Base-by-base conservation (phyloP, 257 asterid genomes). In the Dorcoceras hygrometricum region DNA sequence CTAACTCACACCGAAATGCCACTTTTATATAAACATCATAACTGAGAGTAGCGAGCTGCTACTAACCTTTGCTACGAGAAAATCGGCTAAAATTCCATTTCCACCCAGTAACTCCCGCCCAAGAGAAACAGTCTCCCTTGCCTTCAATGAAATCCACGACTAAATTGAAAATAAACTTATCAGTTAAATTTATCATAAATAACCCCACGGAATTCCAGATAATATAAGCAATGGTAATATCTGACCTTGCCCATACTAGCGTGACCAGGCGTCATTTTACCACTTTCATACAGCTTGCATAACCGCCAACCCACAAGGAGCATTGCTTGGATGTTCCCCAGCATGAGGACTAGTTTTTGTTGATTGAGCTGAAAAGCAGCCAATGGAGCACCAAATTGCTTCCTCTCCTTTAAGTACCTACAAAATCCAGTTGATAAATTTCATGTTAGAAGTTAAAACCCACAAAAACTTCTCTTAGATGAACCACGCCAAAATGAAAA, bases 361-460 rank as follows among this genome's bases (percentile, higher is more conserved):
- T 94, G 98, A 83, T 81, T 90, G 86, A 94, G 70, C 75, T 90
- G 99, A 80, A 94, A 94, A 72, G 99, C 90, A 14, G 98, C 99
- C 78, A 94, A 73, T 32, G 97, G 96, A 53, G 95, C 95, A 24
- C 98, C 98, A 69, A 94, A 94, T 70, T 94, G 99, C 83, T 94
- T 90, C 79, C 99, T 90, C 87, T 94, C 96, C 77, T 79, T 87
- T 70, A 90, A 74, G 80, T 94, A 94, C 90, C 99, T 94, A 3
- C 31, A 73, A 68, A 54, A 75, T 62, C 34, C 34, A 69, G 12
- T 18, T 12, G n/a, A 68, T 73, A 70, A 59, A 53, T 23, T 53
- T 68, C 57, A 31, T 19, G 32, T 50, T 62, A 8, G 24, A 57
- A 48, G 32, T 50, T 62, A 8, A 28, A 57, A 48, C 59, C 57